phyloP scores from a whole-genome alignment of 768 basidiomycete genomes.

The Podaxis rugospora region DNA sequence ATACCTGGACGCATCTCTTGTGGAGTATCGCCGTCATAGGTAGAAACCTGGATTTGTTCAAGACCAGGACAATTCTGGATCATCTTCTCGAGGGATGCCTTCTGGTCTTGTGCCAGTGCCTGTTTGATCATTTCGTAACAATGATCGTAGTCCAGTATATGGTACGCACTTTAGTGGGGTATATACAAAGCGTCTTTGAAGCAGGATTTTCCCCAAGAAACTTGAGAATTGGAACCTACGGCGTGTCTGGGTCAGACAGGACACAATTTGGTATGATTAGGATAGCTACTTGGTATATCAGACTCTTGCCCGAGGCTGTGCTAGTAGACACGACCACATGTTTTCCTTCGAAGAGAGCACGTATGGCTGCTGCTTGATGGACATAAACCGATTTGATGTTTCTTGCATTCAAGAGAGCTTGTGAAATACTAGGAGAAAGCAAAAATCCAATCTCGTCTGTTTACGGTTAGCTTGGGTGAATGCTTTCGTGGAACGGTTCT shows the following conservation, averaged over 20 bases:
- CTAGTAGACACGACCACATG: constrained; percentile 87
- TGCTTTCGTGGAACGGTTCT: background rate
- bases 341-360: constrained; percentile 48
- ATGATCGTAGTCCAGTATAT: background rate
- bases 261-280: background rate
- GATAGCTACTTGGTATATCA: constrained; percentile 70
- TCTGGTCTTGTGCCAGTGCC: constrained; percentile 91
- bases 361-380: constrained; percentile 70
- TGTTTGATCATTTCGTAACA: constrained; percentile 21
- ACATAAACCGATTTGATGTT: constrained; percentile 64
- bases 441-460: constrained; percentile 48
- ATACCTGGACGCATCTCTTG: constrained; percentile 59
- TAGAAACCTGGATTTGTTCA: constrained; percentile 63
- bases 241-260: background rate
- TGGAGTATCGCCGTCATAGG: constrained; percentile 88
- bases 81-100: constrained; percentile 62
- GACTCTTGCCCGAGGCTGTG: constrained; percentile 86
- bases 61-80: constrained; percentile 56
- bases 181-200: constrained; percentile 78
- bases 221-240: constrained; percentile 65
- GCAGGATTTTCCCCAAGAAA: constrained; percentile 56
- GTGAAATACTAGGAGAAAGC: constrained; percentile 50
- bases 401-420: constrained; percentile 53
- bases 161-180: constrained; percentile 75
- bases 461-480: background rate